These are phyloP conservation scores for Diaporthe longicolla DNA, from an alignment of 2,329 filamentous ascomycete species.

Conservation along the genomic window DNA sequence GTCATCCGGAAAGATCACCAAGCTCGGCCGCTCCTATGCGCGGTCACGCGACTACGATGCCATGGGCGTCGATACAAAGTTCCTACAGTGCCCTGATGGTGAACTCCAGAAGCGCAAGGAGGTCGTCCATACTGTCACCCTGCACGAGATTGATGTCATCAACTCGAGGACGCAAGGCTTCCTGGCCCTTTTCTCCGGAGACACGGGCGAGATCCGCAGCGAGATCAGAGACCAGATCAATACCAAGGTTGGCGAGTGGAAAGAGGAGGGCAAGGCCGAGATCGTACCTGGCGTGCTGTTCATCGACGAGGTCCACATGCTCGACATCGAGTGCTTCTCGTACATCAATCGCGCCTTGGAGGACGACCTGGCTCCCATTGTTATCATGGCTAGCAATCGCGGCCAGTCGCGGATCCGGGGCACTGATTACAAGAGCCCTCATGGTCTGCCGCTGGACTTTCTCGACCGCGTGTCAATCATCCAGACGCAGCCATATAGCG, in stretches of 20 bases:
- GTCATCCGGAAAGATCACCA: slow-evolving; percentile 97
- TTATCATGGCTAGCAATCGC: slow-evolving; percentile 99
- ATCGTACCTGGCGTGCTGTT: slow-evolving; percentile 98
- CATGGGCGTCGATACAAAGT: slow-evolving; percentile 98
- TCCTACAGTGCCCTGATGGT: slow-evolving; percentile 96
- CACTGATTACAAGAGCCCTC: slow-evolving; percentile 92
- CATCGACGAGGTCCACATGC: slow-evolving; percentile 99
- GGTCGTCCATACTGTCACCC: slow-evolving; percentile 94
- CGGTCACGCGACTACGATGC: slow-evolving; percentile 98
- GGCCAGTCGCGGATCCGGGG: slow-evolving; percentile 93
- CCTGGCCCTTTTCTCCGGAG: slow-evolving; percentile 95
- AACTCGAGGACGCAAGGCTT: slow-evolving; percentile 99
- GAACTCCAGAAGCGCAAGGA: slow-evolving; percentile 98
- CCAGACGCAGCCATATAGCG: slow-evolving; percentile 86
- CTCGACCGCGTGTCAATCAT: slow-evolving; percentile 97
- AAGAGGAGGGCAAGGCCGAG: slow-evolving; percentile 98
- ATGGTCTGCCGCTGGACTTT: slow-evolving; percentile 95
- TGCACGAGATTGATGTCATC: slow-evolving; percentile 99
- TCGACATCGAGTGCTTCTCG: slow-evolving; percentile 98
- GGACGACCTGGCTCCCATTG: slow-evolving; percentile 93
- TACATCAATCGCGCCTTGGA: slow-evolving; percentile 98
- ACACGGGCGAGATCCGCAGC: slow-evolving; percentile 97
- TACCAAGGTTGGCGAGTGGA: slow-evolving; percentile 98
- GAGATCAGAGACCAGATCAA: slow-evolving; percentile 99
- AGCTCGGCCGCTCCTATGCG: slow-evolving; percentile 94